phyloP scores from a whole-genome alignment of 129 eudicot species.

The Calendula officinalis region DNA sequence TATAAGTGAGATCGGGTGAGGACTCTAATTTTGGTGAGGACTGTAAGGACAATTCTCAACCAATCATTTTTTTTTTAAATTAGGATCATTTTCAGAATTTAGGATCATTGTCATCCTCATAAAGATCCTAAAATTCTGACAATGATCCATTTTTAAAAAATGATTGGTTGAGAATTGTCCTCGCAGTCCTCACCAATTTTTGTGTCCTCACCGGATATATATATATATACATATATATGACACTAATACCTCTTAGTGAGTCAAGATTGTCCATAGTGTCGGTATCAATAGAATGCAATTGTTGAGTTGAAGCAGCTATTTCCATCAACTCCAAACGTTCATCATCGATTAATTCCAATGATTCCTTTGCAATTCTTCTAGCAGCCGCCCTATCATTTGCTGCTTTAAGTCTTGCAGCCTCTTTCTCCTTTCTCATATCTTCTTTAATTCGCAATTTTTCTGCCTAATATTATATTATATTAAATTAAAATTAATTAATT shows the following conservation, averaged over 20 bases:
- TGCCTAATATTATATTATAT: slow-evolving; percentile 42
- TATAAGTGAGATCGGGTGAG: no score
- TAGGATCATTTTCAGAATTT: no score
- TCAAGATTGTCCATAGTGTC: slow-evolving; percentile 69
- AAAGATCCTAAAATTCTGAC: no score
- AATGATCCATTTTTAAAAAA: no score
- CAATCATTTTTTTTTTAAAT: no score
- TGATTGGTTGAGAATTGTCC: no score
- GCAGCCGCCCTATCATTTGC: slow-evolving; percentile 92
- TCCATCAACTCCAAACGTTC: slow-evolving; percentile 91
- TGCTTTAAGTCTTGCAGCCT: slow-evolving; percentile 87
- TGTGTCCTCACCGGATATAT: no score
- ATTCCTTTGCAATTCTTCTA: slow-evolving; percentile 85
- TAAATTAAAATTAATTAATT: slow-evolving; percentile 9
- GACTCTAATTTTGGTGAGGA: no score
- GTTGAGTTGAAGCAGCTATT: slow-evolving; percentile 62
- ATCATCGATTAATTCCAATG: slow-evolving; percentile 79
- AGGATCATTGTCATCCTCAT: no score
- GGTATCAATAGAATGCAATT: slow-evolving; percentile 74
- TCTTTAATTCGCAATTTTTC: slow-evolving; percentile 82
- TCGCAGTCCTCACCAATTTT: no score
- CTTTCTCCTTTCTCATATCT: slow-evolving; percentile 82
- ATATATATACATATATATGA: no score
- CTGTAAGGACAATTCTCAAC: no score
- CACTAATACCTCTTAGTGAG: slow-evolving; percentile 59